Percentiles rank a stretch among this genome's conserved stretches.
phyloP scores from a whole-genome alignment of 164 flowering plant genomes.

The Berberis vulgaris region DNA sequence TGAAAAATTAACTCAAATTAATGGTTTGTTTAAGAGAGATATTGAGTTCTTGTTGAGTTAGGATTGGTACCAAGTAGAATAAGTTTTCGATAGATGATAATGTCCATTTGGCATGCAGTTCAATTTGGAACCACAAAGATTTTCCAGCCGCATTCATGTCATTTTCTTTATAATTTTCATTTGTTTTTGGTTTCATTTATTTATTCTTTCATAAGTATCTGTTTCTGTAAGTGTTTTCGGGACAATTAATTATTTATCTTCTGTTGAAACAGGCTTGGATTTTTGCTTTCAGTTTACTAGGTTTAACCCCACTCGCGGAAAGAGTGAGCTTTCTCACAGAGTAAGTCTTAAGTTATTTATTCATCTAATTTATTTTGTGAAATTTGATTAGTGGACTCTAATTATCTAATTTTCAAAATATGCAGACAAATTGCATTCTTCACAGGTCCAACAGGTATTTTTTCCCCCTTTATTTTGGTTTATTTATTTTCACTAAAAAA shows the following conservation, averaged over 20 bases:
- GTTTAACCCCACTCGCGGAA: conserved; percentile 85
- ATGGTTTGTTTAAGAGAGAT: no score
- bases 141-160: not conserved
- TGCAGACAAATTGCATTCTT: conserved; percentile 80
- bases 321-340: conserved; percentile 91
- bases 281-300: conserved; percentile 80
- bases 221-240: not conserved
- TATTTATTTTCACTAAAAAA: not conserved
- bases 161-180: not conserved
- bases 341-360: conserved; percentile 30
- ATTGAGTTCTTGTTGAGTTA: no score
- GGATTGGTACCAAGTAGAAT: no score
- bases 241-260: not conserved
- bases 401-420: not conserved
- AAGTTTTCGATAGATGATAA: no score
- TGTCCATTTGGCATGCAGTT: not conserved
- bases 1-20: no score
- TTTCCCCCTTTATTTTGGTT: not conserved
- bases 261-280: conserved; percentile 64
- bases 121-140: not conserved
- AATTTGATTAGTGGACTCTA: no score
- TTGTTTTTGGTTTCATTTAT: not conserved
- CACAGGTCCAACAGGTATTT: conserved; percentile 88
- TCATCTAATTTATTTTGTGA: no score
- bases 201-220: not conserved